These are phyloP conservation scores for Hymenoscyphus fructigenus DNA, from an alignment of 2,329 filamentous ascomycete genomes.

Conservation along the genomic window DNA sequence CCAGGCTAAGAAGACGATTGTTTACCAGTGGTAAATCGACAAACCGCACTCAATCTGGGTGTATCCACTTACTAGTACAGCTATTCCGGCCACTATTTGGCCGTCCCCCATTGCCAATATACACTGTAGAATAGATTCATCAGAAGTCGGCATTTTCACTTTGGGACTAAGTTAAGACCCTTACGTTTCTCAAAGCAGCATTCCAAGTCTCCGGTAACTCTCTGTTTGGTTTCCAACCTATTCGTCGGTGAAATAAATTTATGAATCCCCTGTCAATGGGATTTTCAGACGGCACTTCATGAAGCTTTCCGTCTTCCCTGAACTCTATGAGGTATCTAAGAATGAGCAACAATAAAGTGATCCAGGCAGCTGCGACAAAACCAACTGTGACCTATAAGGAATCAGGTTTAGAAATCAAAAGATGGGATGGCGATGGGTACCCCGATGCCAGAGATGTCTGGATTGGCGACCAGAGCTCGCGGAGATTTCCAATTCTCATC, in stretches of 20 bases:
- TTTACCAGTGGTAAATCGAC: neutral
- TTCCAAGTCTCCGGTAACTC: neutral
- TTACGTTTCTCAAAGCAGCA: neutral
- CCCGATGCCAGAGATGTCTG: neutral
- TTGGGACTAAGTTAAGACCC: neutral
- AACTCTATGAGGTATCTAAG: neutral
- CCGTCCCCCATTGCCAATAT: neutral
- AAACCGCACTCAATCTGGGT: neutral
- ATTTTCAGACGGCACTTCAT: neutral
- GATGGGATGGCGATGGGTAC: neutral
- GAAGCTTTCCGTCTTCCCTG: neutral
- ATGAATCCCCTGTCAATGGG: neutral
- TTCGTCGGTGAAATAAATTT: neutral
- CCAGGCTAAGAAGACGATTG: neutral
- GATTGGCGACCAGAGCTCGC: neutral
- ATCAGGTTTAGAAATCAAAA: neutral
- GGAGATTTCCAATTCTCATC: neutral
- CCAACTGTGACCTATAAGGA: neutral
- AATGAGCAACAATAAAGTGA: neutral
- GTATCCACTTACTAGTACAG: neutral
- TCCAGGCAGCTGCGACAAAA: neutral
- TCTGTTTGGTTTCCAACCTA: neutral
- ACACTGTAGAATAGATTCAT: neutral
- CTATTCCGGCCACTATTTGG: neutral
- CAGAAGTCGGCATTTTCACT: neutral